Percentiles rank a stretch among this genome's conserved stretches.
phyloP scores from a whole-genome alignment of 805 yeast genomes.

The Lipomyces yamadae region DNA sequence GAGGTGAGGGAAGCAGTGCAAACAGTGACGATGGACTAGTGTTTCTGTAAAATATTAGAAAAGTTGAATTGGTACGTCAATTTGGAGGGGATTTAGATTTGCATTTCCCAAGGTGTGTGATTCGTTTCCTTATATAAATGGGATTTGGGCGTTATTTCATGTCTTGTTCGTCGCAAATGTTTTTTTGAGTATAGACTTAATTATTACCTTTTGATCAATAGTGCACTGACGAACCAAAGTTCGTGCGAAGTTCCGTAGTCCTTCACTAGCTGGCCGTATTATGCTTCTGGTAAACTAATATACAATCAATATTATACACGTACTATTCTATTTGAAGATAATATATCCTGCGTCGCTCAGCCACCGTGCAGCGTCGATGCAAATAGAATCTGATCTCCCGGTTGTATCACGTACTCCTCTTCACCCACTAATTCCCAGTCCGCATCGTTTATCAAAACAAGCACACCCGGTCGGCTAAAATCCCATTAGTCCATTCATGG shows the following conservation, averaged over 20 bases:
- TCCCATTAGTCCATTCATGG: background rate
- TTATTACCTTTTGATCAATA: too few species aligned
- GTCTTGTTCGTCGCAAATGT: background rate
- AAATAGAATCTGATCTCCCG: constrained; percentile 78
- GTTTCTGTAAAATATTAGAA: constrained; percentile 15
- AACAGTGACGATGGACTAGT: constrained; percentile 33
- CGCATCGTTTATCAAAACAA: constrained; percentile 88
- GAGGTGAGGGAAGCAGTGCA: constrained; percentile 21
- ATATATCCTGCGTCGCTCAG: constrained; percentile 44
- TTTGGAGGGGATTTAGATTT: background rate
- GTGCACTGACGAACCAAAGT: too few species aligned
- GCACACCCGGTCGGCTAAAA: constrained; percentile 68
- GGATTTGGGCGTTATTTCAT: background rate
- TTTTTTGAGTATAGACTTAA: background rate
- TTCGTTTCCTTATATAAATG: constrained; percentile 6
- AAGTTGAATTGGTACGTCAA: background rate
- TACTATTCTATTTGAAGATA: background rate
- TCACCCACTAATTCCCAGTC: constrained; percentile 97
- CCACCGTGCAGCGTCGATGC: constrained; percentile 97
- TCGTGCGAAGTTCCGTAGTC: too few species aligned
- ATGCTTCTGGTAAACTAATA: background rate
- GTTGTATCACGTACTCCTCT: constrained; percentile 75
- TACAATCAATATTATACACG: background rate
- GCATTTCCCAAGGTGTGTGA: constrained; percentile 1
- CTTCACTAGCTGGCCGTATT: too few species aligned